Evolutionary conservation across 306 rosid species (phyloP), one percentile per base, ranked within the genome.

Genomic region (Cotoneaster glaucophyllus): DNA sequence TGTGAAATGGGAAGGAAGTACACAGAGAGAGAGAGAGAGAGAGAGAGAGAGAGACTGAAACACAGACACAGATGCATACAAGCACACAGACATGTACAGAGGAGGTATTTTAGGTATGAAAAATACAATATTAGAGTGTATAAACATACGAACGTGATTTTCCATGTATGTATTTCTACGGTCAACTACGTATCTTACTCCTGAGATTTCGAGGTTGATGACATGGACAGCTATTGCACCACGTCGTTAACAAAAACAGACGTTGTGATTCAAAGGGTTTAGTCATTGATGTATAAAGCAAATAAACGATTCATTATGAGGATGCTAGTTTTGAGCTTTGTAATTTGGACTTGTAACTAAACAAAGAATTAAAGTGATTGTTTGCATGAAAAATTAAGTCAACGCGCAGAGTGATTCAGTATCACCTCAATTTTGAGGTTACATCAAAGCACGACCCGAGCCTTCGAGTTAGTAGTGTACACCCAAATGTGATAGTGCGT

Each of bases 1-100:
- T 75, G 84, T 59, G 76, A 70, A 77, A 79, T 78, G 83, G 86
- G 72, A 3, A 50, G 41, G 70, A 73, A 80, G 85, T 74, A 66
- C 71, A 75, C 3, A 48, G 74, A 4, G 8, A 58, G 73, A 22
- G 66, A 5, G 73, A 24, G 24, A 52, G n/a, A 39, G 43, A 8
- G 43, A 22, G 62, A 31, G 59, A 5, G 26, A 17, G 41, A 34
- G 34, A 32, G 74, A 5, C 59, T 71, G 84, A 85, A 83, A 72
- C 70, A 7, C 48, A 5, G 45, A 39, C 18, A 37, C 6, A 6
- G 19, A 62, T 22, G 43, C 28, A 4, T 24, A 50, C 19, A 74
- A 13, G n/a, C 41, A 12, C 31, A 62, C 28, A 43, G 5, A n/a
- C 54, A 48, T 48, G 54, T 15, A 4, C 28, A 57, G 50, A 57